Conservation (phyloP, 2,329 filamentous ascomycete genomes). For the Sporothrix schenckii region DNA sequence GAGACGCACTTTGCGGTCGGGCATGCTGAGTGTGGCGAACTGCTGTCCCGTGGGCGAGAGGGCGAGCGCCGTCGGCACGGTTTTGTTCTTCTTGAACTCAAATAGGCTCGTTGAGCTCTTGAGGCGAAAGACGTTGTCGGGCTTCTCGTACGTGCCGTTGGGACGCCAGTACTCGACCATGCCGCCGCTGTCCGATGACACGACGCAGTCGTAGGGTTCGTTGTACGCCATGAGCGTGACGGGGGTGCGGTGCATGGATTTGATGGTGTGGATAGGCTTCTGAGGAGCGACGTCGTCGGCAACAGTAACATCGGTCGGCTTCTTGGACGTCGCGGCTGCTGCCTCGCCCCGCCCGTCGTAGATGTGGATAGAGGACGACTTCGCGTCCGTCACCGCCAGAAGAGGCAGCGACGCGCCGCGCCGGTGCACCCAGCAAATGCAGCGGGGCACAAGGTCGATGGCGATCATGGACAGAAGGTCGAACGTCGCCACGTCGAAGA, state of each 20-base stretch:
- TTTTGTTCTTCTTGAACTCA: conserved; percentile 95
- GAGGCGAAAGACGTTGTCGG: conserved; percentile 85
- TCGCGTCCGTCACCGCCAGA: conserved; percentile 78
- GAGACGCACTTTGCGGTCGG: conserved; percentile 87
- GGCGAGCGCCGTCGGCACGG: conserved; percentile 76
- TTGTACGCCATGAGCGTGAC: conserved; percentile 90
- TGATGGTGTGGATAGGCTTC: conserved; percentile 74
- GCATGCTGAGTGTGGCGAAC: conserved; percentile 87
- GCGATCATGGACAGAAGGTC: conserved; percentile 81
- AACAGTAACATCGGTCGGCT: background rate
- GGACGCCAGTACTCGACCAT: conserved; percentile 98
- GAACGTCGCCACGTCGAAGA: conserved; percentile 82
- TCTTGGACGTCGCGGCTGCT: background rate
- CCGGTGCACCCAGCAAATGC: conserved; percentile 88
- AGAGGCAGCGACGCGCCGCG: conserved; percentile 85
- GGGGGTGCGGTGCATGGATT: conserved; percentile 76
- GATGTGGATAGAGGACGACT: conserved; percentile 72
- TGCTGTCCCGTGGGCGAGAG: conserved; percentile 84
- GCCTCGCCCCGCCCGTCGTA: conserved; percentile 90
- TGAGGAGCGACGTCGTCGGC: background rate
- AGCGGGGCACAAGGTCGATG: conserved; percentile 74
- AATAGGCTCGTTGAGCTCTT: conserved; percentile 95
- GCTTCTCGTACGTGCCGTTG: conserved; percentile 80
- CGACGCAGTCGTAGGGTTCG: conserved; percentile 81
- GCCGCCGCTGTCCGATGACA: conserved; percentile 84